Base-by-base conservation (phyloP, 108 stramenopile species). In the Skeletonema menzelii region DNA sequence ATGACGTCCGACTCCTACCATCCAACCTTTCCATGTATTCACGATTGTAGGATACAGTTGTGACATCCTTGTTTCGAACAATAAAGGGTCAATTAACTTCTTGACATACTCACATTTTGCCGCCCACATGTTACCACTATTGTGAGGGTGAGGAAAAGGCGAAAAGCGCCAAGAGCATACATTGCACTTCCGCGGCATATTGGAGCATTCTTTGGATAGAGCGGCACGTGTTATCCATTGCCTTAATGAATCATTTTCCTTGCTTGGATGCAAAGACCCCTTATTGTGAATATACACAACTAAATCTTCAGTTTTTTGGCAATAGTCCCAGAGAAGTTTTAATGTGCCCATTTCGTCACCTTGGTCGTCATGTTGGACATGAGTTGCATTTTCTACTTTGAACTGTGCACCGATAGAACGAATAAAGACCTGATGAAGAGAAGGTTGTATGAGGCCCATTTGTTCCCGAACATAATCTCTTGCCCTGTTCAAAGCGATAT, bases 61-160 rank as follows among this genome's bases (percentile, higher is more conserved):
- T 30, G 28, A 22, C 30, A 82, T 77, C 17, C 20, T 42, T 6
- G 0, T 7, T 1, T 5, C 3, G 5, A 38, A 47, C 11, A 34
- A 6, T 0, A 5, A 1, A 17, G 80, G 80, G 27, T 66, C 35
- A 40, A 77, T 67, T 11, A 85, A 60, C 12, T 82, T 62, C 27
- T 37, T 12, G 7, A 85, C 40, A 40, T 85, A 85, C 22, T 58
- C 30, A 44, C 84, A 85, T 3, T 38, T 49, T 8, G 80, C 80
- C 10, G 65, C 12, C 76, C 76, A 85, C 80, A 85, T 82, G 37
- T 85, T 85, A 7, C 84, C 84, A 1, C 80, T 17, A n/a, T 63
- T 69, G 44, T 85, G 84, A 15, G 70, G 66, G 55, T 78, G 80
- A 0, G 84, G 80, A 13, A 82, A 27, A 10, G 77, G 84, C 2